phyloP scores from a whole-genome alignment of 257 asterid genomes.

The Cruciata laevipes region DNA sequence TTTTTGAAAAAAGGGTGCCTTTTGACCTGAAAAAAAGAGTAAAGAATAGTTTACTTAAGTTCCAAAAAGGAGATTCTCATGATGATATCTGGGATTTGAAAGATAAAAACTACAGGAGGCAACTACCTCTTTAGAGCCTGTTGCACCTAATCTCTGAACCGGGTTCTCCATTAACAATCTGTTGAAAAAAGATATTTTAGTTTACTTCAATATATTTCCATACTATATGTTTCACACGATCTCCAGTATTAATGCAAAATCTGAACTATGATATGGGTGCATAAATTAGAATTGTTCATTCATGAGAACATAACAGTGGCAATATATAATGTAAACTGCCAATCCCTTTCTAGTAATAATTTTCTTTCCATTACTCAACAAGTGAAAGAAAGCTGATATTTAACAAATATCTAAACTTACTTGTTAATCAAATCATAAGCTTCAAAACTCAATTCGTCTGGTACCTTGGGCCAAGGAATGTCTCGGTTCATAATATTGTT shows the following conservation, averaged over 20 bases:
- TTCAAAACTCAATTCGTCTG: slow-evolving; percentile 83
- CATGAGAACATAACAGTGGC: background rate
- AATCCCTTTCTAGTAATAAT: background rate
- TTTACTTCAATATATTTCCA: background rate
- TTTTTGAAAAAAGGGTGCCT: slow-evolving; percentile 62
- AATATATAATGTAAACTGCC: background rate
- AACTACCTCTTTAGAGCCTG: slow-evolving; percentile 78
- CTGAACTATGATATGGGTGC: background rate
- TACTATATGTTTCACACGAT: background rate
- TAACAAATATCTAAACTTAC: slow-evolving; percentile 39
- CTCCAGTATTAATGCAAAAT: background rate
- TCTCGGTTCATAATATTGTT: slow-evolving; percentile 83
- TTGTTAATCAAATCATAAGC: slow-evolving; percentile 77
- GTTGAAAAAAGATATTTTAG: slow-evolving; percentile 21
- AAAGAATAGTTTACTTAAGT: slow-evolving; percentile 13
- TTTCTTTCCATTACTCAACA: background rate
- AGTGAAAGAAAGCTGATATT: background rate
- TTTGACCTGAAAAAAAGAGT: slow-evolving; percentile 55
- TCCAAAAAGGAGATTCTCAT: background rate
- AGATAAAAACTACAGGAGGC: slow-evolving; percentile 10
- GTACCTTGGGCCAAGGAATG: slow-evolving; percentile 92
- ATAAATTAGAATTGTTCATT: background rate
- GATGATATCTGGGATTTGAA: background rate
- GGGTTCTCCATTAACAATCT: slow-evolving; percentile 87
- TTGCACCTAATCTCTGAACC: slow-evolving; percentile 84